Percentiles rank a stretch among this genome's conserved stretches.
phyloP scores from a whole-genome alignment of 2,329 filamentous ascomycete genomes.

The Cordyceps farinosa region DNA sequence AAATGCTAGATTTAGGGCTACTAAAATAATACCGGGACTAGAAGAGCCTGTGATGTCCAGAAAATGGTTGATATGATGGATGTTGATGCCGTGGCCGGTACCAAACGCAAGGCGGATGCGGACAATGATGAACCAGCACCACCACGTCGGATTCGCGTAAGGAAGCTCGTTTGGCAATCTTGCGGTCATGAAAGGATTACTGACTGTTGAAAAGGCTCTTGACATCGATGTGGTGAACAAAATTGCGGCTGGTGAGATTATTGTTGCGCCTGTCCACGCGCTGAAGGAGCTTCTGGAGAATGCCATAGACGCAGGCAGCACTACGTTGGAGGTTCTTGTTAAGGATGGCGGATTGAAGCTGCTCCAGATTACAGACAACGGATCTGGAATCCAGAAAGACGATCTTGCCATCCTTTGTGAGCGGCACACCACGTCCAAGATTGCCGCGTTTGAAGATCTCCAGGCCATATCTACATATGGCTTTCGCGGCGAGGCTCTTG shows the following conservation, averaged over 20 bases:
- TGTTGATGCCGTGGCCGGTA: slow-evolving; percentile 40
- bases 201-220: slow-evolving; percentile 58
- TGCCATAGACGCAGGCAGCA: slow-evolving; percentile 94
- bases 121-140: slow-evolving; percentile 36
- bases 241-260: slow-evolving; percentile 97
- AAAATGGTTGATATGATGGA: slow-evolving; percentile 43
- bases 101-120: slow-evolving; percentile 48
- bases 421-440: slow-evolving; percentile 93
- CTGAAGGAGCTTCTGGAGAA: slow-evolving; percentile 97
- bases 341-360: slow-evolving; percentile 95
- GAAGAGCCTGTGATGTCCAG: not conserved
- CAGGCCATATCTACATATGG: slow-evolving; percentile 89
- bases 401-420: slow-evolving; percentile 91
- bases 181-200: not conserved
- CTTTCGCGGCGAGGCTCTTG: slow-evolving; percentile 93
- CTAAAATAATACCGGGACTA: not conserved
- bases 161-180: slow-evolving; percentile 18
- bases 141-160: slow-evolving; percentile 49
- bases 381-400: slow-evolving; percentile 92
- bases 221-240: slow-evolving; percentile 96
- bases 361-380: slow-evolving; percentile 96
- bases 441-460: slow-evolving; percentile 90
- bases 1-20: not conserved
- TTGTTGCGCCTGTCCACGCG: slow-evolving; percentile 93
- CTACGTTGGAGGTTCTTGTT: slow-evolving; percentile 81